Conservation (phyloP, 352 stramenopile genomes). For the Globisporangium orthogonon region DNA sequence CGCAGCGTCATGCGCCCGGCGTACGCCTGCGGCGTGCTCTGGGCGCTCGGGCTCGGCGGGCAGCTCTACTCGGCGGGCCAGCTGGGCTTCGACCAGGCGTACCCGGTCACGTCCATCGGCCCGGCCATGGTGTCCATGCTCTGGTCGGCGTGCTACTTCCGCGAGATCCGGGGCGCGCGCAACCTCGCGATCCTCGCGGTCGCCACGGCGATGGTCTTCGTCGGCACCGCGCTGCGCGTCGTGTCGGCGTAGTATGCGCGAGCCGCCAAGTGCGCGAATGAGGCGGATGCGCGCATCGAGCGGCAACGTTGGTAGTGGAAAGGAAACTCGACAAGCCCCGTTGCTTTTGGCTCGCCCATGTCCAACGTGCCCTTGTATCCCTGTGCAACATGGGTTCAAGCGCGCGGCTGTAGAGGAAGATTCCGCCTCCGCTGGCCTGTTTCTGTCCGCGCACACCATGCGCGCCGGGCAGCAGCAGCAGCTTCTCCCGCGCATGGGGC, state of each 20-base stretch:
- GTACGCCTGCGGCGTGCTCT: slow-evolving; percentile 75
- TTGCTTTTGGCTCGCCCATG: no score
- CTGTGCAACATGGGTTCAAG: no score
- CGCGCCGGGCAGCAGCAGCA: no score
- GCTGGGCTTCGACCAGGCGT: slow-evolving; percentile 79
- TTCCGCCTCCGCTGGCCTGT: no score
- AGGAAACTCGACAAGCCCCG: no score
- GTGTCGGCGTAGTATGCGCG: slow-evolving; percentile 36
- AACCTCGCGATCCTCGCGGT: slow-evolving; percentile 58
- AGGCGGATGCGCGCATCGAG: background rate
- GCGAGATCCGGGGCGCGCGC: slow-evolving; percentile 63
- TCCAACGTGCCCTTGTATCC: no score
- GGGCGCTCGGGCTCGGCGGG: slow-evolving; percentile 56
- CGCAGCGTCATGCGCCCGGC: slow-evolving; percentile 75
- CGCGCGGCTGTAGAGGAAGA: no score
- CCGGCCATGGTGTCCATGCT: slow-evolving; percentile 82
- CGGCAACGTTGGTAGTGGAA: no score
- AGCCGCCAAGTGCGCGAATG: no score
- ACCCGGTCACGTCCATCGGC: slow-evolving; percentile 73
- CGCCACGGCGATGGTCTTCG: slow-evolving; percentile 56
- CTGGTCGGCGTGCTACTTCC: slow-evolving; percentile 78
- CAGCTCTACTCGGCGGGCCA: slow-evolving; percentile 70
- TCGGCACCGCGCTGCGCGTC: slow-evolving; percentile 61
- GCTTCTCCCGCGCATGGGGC: background rate
- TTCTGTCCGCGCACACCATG: no score